These are phyloP conservation scores for Boletus pseudopeckii DNA, from an alignment of 768 basidiomycete species.

Conservation along the genomic window DNA sequence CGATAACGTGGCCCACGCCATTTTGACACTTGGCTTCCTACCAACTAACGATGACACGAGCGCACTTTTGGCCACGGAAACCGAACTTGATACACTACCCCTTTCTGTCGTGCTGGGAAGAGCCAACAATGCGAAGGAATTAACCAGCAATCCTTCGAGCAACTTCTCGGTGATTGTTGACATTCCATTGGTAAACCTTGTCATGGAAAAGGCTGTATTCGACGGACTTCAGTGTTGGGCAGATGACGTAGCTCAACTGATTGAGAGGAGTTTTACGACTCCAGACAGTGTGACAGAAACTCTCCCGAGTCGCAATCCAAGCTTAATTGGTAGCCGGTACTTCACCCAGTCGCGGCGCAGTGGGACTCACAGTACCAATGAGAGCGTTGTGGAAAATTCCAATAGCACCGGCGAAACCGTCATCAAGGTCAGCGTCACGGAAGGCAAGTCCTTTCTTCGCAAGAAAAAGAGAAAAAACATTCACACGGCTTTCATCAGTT, in stretches of 20 bases:
- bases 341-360: constrained; percentile 45
- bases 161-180: constrained; percentile 26
- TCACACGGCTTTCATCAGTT: constrained; percentile 20
- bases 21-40: constrained; percentile 53
- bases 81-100: constrained; percentile 11
- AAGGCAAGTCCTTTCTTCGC: constrained; percentile 32
- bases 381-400: constrained; percentile 33
- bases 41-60: constrained; percentile 20
- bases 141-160: neutral
- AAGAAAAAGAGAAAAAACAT: neutral
- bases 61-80: constrained; percentile 26
- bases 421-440: constrained; percentile 47
- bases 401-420: constrained; percentile 39
- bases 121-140: neutral
- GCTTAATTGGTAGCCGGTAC: constrained; percentile 77
- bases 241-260: constrained; percentile 77
- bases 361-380: constrained; percentile 42
- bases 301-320: constrained; percentile 50
- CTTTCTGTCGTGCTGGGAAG: constrained; percentile 23
- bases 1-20: constrained; percentile 38
- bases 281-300: constrained; percentile 28
- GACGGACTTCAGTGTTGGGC: constrained; percentile 85
- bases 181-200: constrained; percentile 62
- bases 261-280: constrained; percentile 42
- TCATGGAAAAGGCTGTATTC: constrained; percentile 59